A percentile compares a stretch with the other conserved stretches of the same genome.
Conservation (phyloP, 306 rosid genomes). For the Boehmeria nivea region DNA sequence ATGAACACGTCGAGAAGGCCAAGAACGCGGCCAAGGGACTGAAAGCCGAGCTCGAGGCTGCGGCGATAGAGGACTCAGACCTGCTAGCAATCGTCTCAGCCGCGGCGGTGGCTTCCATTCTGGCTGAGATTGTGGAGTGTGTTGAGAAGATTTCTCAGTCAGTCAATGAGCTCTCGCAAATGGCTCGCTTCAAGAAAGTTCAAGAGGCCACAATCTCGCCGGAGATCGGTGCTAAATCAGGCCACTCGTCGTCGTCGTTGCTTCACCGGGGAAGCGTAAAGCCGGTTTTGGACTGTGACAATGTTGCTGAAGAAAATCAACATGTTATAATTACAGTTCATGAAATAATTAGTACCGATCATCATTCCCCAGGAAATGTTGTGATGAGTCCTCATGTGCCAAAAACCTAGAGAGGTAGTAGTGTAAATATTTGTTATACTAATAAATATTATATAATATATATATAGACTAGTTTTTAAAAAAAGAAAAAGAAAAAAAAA, state of each 20-base stretch:
- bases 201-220: slow-evolving; percentile 40
- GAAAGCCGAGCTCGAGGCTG: slow-evolving; percentile 35
- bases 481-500: not conserved
- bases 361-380: slow-evolving; percentile 24
- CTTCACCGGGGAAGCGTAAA: slow-evolving; percentile 70
- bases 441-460: slow-evolving; percentile 1
- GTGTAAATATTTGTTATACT: slow-evolving; percentile 30
- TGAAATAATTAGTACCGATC: slow-evolving; percentile 10
- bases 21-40: slow-evolving; percentile 55
- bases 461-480: not conserved
- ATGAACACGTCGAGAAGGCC: slow-evolving; percentile 42
- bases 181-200: slow-evolving; percentile 48
- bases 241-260: slow-evolving; percentile 1
- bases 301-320: not conserved
- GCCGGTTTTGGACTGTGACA: slow-evolving; percentile 42
- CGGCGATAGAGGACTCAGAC: slow-evolving; percentile 32
- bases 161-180: slow-evolving; percentile 58
- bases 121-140: slow-evolving; percentile 54
- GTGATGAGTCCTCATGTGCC: slow-evolving; percentile 9
- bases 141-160: slow-evolving; percentile 56
- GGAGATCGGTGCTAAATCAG: slow-evolving; percentile 40
- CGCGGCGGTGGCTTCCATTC: slow-evolving; percentile 53
- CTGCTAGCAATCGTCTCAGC: slow-evolving; percentile 50
- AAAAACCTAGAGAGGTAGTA: slow-evolving; percentile 18
- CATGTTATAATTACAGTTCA: slow-evolving; percentile 46